These are phyloP conservation scores for Kingdonia uniflora DNA, from an alignment of 164 flowering plant species.

Conservation along the genomic window DNA sequence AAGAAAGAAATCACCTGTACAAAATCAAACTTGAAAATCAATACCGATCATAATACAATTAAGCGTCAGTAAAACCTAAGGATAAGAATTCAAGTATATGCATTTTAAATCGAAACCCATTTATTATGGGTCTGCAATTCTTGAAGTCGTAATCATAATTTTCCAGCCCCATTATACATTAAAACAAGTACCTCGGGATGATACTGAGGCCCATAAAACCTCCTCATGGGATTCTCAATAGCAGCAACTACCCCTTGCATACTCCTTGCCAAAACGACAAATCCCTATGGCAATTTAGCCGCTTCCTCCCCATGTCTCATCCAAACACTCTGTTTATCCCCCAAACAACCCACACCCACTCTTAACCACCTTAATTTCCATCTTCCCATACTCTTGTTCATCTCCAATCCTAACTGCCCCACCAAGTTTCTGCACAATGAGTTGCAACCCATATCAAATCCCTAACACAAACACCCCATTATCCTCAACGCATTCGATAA, in stretches of 20 bases:
- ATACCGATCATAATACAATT: no score
- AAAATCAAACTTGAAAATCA: no score
- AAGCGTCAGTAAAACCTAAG: no score
- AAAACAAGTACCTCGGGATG: slow-evolving; percentile 99
- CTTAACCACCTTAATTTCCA: slow-evolving; percentile 59
- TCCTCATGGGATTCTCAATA: slow-evolving; percentile 39
- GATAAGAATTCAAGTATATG: no score
- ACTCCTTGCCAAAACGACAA: slow-evolving; percentile 63
- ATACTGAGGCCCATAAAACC: slow-evolving; percentile 83
- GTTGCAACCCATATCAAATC: slow-evolving; percentile 83
- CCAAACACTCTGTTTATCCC: slow-evolving; percentile 74
- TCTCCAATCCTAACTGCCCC: slow-evolving; percentile 61
- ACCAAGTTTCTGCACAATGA: slow-evolving; percentile 76
- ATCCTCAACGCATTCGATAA: no score
- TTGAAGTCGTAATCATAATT: no score
- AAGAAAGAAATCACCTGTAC: no score
- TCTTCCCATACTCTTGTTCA: slow-evolving; percentile 85
- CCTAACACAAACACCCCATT: no score
- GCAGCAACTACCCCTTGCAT: slow-evolving; percentile 72
- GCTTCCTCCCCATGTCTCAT: slow-evolving; percentile 98
- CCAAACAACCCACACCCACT: slow-evolving; percentile 46
- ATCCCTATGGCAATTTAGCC: slow-evolving; percentile 61
- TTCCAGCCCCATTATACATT: no score
- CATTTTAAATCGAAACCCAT: no score
- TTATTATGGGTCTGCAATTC: no score